Evolutionary conservation across 73 alveolate species (phyloP).

Genomic region (Loxodes magnus): DNA sequence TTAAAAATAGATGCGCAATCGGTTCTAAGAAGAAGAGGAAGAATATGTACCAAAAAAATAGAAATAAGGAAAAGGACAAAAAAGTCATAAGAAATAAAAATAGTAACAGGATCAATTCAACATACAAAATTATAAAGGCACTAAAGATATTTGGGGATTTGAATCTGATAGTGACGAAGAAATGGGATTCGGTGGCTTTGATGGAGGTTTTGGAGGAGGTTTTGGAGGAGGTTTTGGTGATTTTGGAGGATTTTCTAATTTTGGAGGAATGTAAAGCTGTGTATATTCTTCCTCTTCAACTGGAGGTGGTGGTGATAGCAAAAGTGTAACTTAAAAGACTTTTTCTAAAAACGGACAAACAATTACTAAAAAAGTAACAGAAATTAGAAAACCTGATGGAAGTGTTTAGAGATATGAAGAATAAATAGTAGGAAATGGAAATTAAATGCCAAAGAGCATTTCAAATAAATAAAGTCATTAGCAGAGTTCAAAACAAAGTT

Average conservation of each 20-base stretch:
- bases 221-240: constrained; percentile 17
- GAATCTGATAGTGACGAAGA: constrained; percentile 14
- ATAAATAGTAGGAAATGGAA: constrained; percentile 7
- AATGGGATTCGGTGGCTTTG: constrained; percentile 17
- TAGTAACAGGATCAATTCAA: constrained; percentile 18
- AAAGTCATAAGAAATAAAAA: neutral
- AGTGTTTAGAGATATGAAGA: neutral
- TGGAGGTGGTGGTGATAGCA: constrained; percentile 43
- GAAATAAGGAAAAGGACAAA: constrained; percentile 1
- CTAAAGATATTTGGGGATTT: constrained; percentile 22
- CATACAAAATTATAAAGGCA: neutral
- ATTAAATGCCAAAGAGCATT: too few relatives aligned
- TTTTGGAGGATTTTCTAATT: constrained; percentile 8
- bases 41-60: neutral
- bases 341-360: constrained; percentile 52
- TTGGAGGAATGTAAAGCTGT: constrained; percentile 11
- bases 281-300: constrained; percentile 31
- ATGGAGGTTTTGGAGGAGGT: constrained; percentile 16
- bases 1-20: too few relatives aligned
- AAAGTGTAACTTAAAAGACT: constrained; percentile 48
- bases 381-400: constrained; percentile 46
- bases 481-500: too few relatives aligned
- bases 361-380: constrained; percentile 61
- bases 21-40: constrained; percentile 17
- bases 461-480: too few relatives aligned